These are phyloP conservation scores for Fagopyrum tataricum DNA, from an alignment of 148 eudicot genomes.

Conservation along the genomic window DNA sequence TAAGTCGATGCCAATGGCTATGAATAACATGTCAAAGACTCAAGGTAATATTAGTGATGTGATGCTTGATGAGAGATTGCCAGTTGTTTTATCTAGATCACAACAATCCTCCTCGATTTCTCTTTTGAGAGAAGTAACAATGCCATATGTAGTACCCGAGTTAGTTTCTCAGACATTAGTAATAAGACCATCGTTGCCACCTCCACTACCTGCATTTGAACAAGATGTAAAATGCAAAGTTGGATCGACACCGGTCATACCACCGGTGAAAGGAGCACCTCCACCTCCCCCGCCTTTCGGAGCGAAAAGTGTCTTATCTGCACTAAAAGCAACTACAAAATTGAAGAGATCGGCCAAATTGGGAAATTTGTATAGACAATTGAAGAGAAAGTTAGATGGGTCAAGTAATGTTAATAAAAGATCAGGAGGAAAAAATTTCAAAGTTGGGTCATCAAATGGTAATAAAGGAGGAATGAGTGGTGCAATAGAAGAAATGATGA, in stretches of 20 bases:
- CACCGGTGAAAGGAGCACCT: not conserved
- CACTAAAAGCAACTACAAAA: not conserved
- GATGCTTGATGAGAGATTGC: too few species aligned
- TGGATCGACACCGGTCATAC: not conserved
- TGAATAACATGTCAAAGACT: too few species aligned
- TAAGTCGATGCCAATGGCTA: too few species aligned
- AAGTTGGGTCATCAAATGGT: not conserved
- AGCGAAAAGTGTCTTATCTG: not conserved
- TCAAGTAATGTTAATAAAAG: not conserved
- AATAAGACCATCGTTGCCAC: not conserved
- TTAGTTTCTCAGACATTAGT: too few species aligned
- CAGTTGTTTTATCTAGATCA: too few species aligned
- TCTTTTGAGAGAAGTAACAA: too few species aligned
- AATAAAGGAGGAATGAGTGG: not conserved
- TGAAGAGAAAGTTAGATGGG: not conserved
- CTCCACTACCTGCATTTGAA: not conserved
- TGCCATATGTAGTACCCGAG: too few species aligned
- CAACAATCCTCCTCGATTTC: too few species aligned
- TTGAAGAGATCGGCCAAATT: slow-evolving; percentile 2
- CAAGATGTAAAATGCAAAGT: not conserved
- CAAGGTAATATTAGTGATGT: too few species aligned
- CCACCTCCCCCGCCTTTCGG: not conserved
- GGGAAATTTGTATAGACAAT: not conserved
- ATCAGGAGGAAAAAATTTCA: not conserved
- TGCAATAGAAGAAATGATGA: slow-evolving; percentile 1